A percentile compares a stretch with the other conserved stretches of the same genome.
These are phyloP conservation scores for Brasenia schreberi DNA, from an alignment of 164 flowering plant species.

Conservation along the genomic window DNA sequence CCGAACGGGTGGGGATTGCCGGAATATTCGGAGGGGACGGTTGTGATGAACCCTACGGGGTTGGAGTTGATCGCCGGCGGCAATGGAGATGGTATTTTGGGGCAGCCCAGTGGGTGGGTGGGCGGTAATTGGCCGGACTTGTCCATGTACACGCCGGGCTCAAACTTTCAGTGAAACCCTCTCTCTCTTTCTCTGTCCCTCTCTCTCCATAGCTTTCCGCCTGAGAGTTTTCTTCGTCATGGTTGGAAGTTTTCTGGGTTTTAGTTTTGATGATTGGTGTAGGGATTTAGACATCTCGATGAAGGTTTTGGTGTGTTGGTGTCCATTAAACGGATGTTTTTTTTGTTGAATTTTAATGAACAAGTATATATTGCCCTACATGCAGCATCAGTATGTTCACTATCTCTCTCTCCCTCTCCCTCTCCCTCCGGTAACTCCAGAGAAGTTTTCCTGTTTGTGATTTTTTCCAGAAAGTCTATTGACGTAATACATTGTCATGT, in stretches of 20 bases:
- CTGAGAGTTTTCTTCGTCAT: not conserved
- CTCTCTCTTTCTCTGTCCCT: not conserved
- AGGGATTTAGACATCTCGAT: not conserved
- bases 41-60: constrained; percentile 7
- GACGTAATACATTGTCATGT: no score
- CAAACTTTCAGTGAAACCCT: constrained; percentile 21
- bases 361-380: not conserved
- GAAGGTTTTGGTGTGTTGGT: not conserved
- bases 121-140: constrained; percentile 57
- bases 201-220: not conserved
- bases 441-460: no score
- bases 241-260: no score
- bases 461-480: no score
- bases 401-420: no score
- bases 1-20: constrained; percentile 10
- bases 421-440: no score
- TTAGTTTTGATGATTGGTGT: no score
- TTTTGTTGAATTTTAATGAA: not conserved
- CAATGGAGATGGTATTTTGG: constrained; percentile 23
- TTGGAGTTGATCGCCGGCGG: constrained; percentile 11
- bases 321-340: not conserved
- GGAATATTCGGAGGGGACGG: constrained; percentile 12
- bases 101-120: constrained; percentile 28
- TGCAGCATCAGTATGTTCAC: no score
- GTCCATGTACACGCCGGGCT: constrained; percentile 60